Evolutionary conservation across 371 early-diverging fungal genomes (phyloP).

Genomic region (Thermomucor indicae-seudaticae): DNA sequence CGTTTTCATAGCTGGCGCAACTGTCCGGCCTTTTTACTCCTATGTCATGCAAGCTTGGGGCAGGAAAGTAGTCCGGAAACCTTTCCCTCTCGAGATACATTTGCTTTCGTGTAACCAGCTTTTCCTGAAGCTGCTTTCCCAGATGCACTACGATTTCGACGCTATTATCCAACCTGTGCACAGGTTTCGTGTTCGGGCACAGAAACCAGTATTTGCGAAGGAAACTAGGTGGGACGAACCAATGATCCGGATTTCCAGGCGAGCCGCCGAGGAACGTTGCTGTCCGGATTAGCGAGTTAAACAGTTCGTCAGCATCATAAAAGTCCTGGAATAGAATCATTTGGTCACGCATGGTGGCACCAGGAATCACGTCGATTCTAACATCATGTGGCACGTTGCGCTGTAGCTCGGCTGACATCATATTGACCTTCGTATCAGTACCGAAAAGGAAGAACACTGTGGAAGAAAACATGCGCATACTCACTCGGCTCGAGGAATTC

Average conservation of each 20-base stretch:
- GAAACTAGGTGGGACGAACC: constrained; percentile 37
- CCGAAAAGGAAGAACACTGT: too few species aligned
- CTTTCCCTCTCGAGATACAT: constrained; percentile 35
- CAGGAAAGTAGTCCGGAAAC: constrained; percentile 25
- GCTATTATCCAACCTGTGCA: constrained; percentile 24
- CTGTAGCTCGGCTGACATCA: constrained; percentile 28
- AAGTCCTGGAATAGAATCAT: constrained; percentile 44
- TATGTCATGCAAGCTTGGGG: neutral
- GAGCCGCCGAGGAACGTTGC: constrained; percentile 41
- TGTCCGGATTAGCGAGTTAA: constrained; percentile 23
- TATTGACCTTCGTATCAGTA: neutral
- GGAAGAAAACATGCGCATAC: constrained; percentile 1
- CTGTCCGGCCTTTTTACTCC: too few species aligned
- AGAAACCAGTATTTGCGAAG: constrained; percentile 36
- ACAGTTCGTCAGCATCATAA: constrained; percentile 40
- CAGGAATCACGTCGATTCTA: constrained; percentile 42
- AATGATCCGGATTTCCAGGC: constrained; percentile 32
- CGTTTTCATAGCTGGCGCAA: too few species aligned
- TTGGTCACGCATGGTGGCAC: constrained; percentile 41
- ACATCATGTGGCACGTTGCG: constrained; percentile 39
- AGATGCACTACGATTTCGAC: constrained; percentile 25
- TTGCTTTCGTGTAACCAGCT: constrained; percentile 20
- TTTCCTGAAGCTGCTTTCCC: constrained; percentile 19
- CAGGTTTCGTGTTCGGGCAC: constrained; percentile 27
- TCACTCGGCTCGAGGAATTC: constrained; percentile 27